Evolutionary conservation across 139 green algal genomes (phyloP).

Genomic region (Coelastrella sp.): DNA sequence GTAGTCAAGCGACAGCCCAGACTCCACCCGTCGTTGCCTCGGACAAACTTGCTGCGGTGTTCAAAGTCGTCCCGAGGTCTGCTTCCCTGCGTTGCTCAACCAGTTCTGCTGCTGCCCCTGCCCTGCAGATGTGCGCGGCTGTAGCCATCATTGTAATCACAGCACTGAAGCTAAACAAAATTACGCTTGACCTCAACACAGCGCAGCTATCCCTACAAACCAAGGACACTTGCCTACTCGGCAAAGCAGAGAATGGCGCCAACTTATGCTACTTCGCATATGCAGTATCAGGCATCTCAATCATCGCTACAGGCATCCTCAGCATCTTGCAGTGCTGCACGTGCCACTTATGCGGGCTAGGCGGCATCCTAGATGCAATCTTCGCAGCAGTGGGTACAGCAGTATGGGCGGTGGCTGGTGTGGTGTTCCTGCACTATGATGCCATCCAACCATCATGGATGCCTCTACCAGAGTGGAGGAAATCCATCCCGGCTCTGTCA

Average conservation of each 20-base stretch:
- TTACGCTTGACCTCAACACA: background rate
- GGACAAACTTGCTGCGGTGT: background rate
- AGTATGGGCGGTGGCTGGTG: conserved; percentile 33
- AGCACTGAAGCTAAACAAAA: conserved; percentile 37
- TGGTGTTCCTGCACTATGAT: conserved; percentile 27
- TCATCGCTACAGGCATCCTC: conserved; percentile 29
- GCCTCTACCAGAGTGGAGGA: conserved; percentile 4
- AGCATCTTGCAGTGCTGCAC: conserved; percentile 49
- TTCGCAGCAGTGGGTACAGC: conserved; percentile 36
- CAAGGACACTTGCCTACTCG: conserved; percentile 31
- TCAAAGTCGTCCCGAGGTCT: background rate
- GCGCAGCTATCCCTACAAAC: background rate
- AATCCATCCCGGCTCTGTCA: background rate
- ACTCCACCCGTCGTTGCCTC: background rate
- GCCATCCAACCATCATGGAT: background rate
- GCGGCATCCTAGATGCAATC: conserved; percentile 18
- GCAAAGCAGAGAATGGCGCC: conserved; percentile 15
- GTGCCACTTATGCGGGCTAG: conserved; percentile 48
- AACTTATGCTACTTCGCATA: conserved; percentile 49
- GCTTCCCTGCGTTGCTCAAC: background rate
- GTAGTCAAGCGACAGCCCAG: background rate
- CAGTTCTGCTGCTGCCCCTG: background rate
- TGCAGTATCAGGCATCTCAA: conserved; percentile 38
- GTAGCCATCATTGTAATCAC: conserved; percentile 45
- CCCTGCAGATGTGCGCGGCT: conserved; percentile 21